Conservation (phyloP, 768 basidiomycete genomes). For the Mycena olivaceomarginata region DNA sequence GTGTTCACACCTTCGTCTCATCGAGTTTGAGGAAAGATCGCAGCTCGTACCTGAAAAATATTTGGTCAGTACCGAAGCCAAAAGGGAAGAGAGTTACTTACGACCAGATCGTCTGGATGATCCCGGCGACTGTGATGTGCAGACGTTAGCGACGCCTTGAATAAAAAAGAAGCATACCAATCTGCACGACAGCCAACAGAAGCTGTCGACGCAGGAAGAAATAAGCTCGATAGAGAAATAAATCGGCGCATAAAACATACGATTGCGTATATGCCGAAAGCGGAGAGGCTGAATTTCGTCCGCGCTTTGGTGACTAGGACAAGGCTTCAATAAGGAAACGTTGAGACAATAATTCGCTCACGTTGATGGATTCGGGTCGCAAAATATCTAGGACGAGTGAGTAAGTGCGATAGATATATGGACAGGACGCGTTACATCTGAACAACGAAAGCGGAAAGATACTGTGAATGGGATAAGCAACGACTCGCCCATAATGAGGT, state of each 20-base stretch:
- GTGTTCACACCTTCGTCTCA: slow-evolving; percentile 6
- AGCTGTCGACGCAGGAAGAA: background rate
- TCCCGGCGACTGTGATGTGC: background rate
- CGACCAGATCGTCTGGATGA: slow-evolving; percentile 13
- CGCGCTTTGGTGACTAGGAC: slow-evolving; percentile 26
- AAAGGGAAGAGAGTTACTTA: background rate
- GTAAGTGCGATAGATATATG: background rate
- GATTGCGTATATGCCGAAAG: slow-evolving; percentile 26
- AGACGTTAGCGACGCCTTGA: background rate
- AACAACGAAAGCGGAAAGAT: slow-evolving; percentile 35
- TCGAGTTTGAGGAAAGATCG: slow-evolving; percentile 14
- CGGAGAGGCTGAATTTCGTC: slow-evolving; percentile 15
- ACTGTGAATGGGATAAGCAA: slow-evolving; percentile 7
- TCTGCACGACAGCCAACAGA: background rate
- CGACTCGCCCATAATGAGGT: background rate
- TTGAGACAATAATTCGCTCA: background rate
- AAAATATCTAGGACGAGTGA: slow-evolving; percentile 10
- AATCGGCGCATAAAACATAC: background rate
- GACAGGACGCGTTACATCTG: slow-evolving; percentile 11
- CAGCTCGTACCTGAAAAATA: background rate
- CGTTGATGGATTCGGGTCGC: slow-evolving; percentile 30
- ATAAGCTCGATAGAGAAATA: background rate
- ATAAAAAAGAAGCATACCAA: background rate
- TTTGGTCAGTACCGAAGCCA: background rate
- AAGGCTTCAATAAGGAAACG: background rate